Evolutionary conservation across 2,329 filamentous ascomycete species (phyloP), one percentile per base, ranked within the genome.

Genomic region (Talaromyces islandicus): DNA sequence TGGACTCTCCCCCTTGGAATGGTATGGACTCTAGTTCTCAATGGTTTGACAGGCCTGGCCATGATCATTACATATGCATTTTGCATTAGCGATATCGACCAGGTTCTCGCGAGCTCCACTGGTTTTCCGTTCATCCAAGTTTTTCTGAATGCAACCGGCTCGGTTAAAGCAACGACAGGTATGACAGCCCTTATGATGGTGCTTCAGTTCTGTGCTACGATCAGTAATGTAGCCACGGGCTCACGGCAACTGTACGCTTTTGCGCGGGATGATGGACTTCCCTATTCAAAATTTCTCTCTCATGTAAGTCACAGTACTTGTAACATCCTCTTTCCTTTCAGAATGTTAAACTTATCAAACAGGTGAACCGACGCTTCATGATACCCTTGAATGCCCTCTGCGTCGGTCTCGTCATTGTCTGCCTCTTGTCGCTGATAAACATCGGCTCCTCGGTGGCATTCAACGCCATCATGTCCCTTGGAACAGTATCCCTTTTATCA

Each of bases 71-170:
- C 81, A 0, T 73, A 83, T 38, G 75, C 83, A 12, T 86, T 85
- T 64, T 83, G 79, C 29, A 71, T 85, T n/a, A 77, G 77, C 2
- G 76, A 85, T 58, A 70, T 82, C 12, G 73, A 79, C 9, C 68
- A 66, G 0, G 75, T 80, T 0, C 67, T 83, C 2, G 68, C 70
- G 0, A 77, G 76, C 0, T 74, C 75, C 0, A 83, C 82, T 0
- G 78, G 77, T 0, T 84, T 82, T 56, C 84, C 85, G 0, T 85
- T 85, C 63, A 85, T 88, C 65, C 77, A 84, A 55, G 78, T 86
- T 21, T 85, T 85, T 62, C 76, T 76, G 63, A 77, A 83, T 41
- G 78, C 78, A 1, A 81, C 82, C 1, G 72, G 76, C 1, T 81
- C 77, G n/a, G 68, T 76, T 2, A 76, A 75, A 1, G 82, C 78